Percentiles rank a stretch among this genome's conserved stretches.
phyloP scores from a whole-genome alignment of 164 flowering plant genomes.

The Euptelea pleiosperma region DNA sequence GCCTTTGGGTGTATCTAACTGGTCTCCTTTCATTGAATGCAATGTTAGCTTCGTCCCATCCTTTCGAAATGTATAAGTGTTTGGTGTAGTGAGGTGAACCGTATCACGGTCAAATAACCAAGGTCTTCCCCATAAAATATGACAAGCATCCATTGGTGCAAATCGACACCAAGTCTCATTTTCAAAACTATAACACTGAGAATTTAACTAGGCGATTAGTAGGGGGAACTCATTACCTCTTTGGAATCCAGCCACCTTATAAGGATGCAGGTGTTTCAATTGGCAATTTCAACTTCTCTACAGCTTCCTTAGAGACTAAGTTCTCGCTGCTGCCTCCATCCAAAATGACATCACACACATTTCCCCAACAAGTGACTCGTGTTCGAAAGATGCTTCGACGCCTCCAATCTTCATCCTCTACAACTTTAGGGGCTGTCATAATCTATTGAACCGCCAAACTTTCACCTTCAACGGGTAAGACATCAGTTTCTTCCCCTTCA shows the following conservation, averaged over 20 bases:
- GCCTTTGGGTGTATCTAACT: not conserved
- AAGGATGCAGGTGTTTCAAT: not conserved
- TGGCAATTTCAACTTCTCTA: slow-evolving; percentile 8
- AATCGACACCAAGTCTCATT: not conserved
- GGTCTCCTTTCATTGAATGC: not conserved
- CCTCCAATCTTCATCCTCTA: slow-evolving; percentile 3
- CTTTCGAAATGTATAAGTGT: not conserved
- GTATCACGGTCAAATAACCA: not conserved
- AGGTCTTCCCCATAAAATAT: not conserved
- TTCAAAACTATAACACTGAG: not conserved
- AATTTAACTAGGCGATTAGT: not conserved
- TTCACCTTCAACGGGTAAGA: not conserved
- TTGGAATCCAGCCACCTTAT: slow-evolving; percentile 6
- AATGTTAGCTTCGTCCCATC: not conserved
- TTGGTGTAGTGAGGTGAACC: not conserved
- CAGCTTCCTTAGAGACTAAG: not conserved
- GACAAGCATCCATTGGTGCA: slow-evolving; percentile 1
- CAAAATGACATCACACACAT: not conserved
- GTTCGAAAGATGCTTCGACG: not conserved
- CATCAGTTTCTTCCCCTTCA: not conserved
- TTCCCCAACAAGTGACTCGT: not conserved
- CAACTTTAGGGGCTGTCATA: not conserved
- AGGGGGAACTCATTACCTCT: not conserved
- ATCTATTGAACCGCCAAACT: not conserved
- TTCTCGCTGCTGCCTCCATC: slow-evolving; percentile 2